Percentiles rank a stretch among this genome's conserved stretches.
These are phyloP conservation scores for Podaxis sp. DNA, from an alignment of 768 basidiomycete species.

Conservation along the genomic window DNA sequence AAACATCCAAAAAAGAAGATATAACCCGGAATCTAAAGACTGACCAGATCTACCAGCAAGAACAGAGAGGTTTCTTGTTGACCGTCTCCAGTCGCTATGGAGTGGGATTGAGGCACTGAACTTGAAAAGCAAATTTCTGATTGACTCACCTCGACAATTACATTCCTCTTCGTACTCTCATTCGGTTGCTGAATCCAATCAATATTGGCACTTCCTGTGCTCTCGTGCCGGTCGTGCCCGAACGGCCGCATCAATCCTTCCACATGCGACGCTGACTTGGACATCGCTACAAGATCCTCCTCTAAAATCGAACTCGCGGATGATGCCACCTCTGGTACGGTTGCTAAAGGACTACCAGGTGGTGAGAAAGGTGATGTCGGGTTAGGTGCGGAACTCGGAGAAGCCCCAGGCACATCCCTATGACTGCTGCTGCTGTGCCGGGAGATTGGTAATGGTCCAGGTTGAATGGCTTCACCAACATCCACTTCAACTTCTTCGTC, in stretches of 20 bases:
- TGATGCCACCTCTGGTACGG: slow-evolving; percentile 57
- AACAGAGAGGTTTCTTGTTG: slow-evolving; percentile 65
- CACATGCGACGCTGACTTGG: slow-evolving; percentile 73
- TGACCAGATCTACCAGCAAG: slow-evolving; percentile 59
- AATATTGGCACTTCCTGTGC: slow-evolving; percentile 23
- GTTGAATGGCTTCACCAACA: slow-evolving; percentile 52
- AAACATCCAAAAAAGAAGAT: slow-evolving; percentile 18
- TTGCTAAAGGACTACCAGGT: slow-evolving; percentile 58
- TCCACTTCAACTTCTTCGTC: slow-evolving; percentile 61
- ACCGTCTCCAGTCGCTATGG: slow-evolving; percentile 73
- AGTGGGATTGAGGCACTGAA: not conserved
- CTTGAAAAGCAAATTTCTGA: not conserved
- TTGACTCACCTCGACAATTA: slow-evolving; percentile 68
- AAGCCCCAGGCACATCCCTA: slow-evolving; percentile 10
- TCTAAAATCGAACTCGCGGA: slow-evolving; percentile 59
- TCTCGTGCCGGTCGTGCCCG: slow-evolving; percentile 7
- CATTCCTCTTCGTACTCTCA: slow-evolving; percentile 50
- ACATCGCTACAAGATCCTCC: slow-evolving; percentile 72
- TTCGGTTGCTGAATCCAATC: slow-evolving; percentile 49
- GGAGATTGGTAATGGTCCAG: slow-evolving; percentile 24
- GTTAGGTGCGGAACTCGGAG: slow-evolving; percentile 16
- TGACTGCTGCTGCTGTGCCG: slow-evolving; percentile 16
- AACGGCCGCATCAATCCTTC: slow-evolving; percentile 37
- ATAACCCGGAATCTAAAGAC: slow-evolving; percentile 12
- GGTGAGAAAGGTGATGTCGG: slow-evolving; percentile 50